phyloP scores from a whole-genome alignment of 1,139 yeast genomes.

The Pichia inconspicua region DNA sequence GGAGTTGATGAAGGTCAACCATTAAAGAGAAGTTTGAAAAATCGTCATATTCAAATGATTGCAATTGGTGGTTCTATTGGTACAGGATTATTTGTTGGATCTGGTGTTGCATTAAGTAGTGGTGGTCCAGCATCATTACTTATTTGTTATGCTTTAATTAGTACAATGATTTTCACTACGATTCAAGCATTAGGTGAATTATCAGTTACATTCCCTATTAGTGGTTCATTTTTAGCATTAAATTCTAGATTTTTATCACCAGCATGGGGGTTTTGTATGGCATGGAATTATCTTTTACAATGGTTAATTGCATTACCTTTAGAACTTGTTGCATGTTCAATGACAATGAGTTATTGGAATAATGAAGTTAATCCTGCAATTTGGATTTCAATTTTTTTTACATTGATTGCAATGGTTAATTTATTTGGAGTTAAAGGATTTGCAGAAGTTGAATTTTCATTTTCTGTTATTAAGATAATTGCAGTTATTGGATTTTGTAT shows the following conservation, averaged over 20 bases:
- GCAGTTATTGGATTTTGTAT: conserved; percentile 39
- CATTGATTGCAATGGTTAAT: conserved; percentile 35
- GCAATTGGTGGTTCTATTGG: conserved; percentile 84
- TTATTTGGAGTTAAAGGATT: conserved; percentile 21
- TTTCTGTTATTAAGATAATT: conserved; percentile 19
- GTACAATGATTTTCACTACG: conserved; percentile 47
- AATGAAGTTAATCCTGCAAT: conserved; percentile 49
- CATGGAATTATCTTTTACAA: conserved; percentile 56
- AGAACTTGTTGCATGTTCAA: conserved; percentile 60
- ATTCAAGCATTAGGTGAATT: conserved; percentile 53
- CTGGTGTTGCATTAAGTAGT: conserved; percentile 47
- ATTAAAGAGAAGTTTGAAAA: conserved; percentile 49
- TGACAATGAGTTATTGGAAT: conserved; percentile 59
- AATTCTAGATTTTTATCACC: conserved; percentile 56
- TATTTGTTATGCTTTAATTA: conserved; percentile 41
- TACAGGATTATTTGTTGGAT: conserved; percentile 48
- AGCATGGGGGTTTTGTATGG: conserved; percentile 65
- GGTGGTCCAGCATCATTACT: conserved; percentile 61
- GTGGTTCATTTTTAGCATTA: conserved; percentile 58
- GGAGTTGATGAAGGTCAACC: conserved; percentile 32
- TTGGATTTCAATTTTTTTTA: conserved; percentile 55
- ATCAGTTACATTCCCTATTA: conserved; percentile 53
- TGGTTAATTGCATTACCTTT: conserved; percentile 63
- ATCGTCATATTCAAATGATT: conserved; percentile 63
- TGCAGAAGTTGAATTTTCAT: conserved; percentile 23